Evolutionary conservation across 106 monocot genomes (phyloP).

Genomic region (Posidonia australis): DNA sequence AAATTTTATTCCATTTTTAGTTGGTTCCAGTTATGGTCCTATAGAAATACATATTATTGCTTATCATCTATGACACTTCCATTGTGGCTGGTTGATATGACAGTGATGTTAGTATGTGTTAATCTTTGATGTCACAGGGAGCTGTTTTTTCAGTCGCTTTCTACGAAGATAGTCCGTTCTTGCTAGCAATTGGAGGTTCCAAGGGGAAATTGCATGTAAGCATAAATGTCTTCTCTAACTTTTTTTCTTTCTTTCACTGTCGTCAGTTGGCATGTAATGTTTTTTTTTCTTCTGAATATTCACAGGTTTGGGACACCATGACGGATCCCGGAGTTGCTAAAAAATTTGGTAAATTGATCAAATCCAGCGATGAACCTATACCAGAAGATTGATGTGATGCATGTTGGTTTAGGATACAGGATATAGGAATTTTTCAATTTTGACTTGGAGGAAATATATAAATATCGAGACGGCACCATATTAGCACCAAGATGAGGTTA

Average conservation of each 20-base stretch:
- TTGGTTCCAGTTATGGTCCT: neutral
- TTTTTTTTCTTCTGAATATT: neutral
- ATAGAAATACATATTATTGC: neutral
- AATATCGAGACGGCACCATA: too few species aligned
- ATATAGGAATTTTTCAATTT: neutral
- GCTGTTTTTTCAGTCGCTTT: conserved; percentile 19
- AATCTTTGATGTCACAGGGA: conserved; percentile 9
- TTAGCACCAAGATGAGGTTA: too few species aligned
- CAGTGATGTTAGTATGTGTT: neutral
- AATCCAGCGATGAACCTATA: neutral
- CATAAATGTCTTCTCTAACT: neutral
- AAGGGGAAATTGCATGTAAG: conserved; percentile 24
- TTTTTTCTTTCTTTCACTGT: neutral
- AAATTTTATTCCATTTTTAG: neutral
- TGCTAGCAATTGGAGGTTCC: conserved; percentile 22
- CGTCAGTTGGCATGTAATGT: neutral
- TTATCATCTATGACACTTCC: neutral
- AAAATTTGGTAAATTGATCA: conserved; percentile 2
- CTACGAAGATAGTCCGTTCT: conserved; percentile 17
- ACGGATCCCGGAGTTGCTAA: conserved; percentile 12
- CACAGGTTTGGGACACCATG: conserved; percentile 19
- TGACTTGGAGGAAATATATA: neutral
- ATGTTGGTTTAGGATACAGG: neutral
- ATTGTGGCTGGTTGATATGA: too few species aligned
- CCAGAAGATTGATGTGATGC: conserved; percentile 1